A percentile compares a stretch with the other conserved stretches of the same genome.
These are phyloP conservation scores for Claviceps arundinis DNA, from an alignment of 2,329 filamentous ascomycete genomes.

Conservation along the genomic window DNA sequence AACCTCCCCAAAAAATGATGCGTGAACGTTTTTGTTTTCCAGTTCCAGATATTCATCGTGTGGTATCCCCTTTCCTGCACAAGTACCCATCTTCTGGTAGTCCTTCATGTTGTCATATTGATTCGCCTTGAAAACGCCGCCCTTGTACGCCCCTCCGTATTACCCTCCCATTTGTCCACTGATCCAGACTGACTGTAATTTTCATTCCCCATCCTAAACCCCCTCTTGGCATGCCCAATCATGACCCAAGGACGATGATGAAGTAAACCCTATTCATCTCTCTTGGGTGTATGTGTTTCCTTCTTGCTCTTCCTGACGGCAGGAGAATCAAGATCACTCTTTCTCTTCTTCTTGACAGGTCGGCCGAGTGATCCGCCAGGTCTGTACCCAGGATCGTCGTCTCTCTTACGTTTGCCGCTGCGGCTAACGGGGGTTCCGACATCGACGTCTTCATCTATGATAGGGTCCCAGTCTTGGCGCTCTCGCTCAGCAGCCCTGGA, in stretches of 20 bases:
- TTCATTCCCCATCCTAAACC: background rate
- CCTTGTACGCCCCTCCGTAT: background rate
- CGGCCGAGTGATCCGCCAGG: constrained; percentile 42
- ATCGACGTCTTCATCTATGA: constrained; percentile 27
- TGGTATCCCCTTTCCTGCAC: no score
- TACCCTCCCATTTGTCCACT: no score
- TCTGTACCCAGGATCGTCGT: constrained; percentile 46
- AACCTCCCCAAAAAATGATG: background rate
- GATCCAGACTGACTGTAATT: no score
- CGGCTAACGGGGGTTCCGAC: constrained; percentile 19
- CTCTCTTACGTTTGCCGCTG: constrained; percentile 37
- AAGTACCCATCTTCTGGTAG: no score
- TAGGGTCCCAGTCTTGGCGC: constrained; percentile 18
- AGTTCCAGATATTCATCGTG: no score
- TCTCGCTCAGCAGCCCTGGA: constrained; percentile 12
- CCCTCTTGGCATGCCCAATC: background rate
- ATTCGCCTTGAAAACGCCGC: background rate
- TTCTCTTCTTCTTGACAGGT: constrained; percentile 45
- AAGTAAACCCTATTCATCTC: constrained; percentile 1
- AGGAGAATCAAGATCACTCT: constrained; percentile 34
- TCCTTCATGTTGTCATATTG: no score
- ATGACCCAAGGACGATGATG: background rate
- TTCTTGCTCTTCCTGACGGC: constrained; percentile 24
- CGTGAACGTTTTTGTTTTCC: no score
- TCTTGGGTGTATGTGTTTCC: constrained; percentile 12